Base-by-base conservation (phyloP, 2,329 filamentous ascomycete species). In the Fusarium dlaminii region DNA sequence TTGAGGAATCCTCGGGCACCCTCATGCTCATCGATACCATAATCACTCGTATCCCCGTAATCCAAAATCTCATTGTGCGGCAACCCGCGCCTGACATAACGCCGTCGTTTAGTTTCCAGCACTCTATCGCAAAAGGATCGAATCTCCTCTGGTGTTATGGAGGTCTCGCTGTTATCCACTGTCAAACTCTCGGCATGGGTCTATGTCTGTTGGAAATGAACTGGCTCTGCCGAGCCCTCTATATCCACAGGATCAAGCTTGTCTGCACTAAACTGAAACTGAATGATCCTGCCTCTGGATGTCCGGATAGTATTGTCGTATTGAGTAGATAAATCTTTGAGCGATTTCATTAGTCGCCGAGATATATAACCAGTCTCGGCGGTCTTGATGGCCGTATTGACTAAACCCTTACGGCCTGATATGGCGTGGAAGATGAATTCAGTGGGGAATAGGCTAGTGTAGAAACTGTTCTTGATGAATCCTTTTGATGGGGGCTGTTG, bases 341-440 rank as follows among this genome's bases (percentile, higher is more conserved):
- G 85, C 7, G 94, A 98, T 84, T 99, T 99, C 96, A 99, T 99
- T 80, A 99, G 83, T 76, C 96, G 92, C 84, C 96, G 92, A 72
- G 96, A 98, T 96, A 99, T 99, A 84, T 99, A 99, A 74, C 96
- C 96, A 17, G 96, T 99, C 83, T 99, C 96, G 60, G 96, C 96
- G 60, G 96, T 99, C 86, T 99, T 99, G 85, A 98, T 96, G 70
- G 96, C 96, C 5, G 96, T 99, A 89, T 99, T 96, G 79, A 99
- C 95, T 75, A 99, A 86, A 90, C 96, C 96, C 90, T 98, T 96
- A 90, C 96, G 93, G 78, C 96, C 96, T 78, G 95, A 98, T 85
- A 98, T 98, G 75, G 96, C 96, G 89, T 99, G 96, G 84, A 99
- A 98, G 65, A 98, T 89, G 82, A 99, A 98, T 79, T 99, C 96